Evolutionary conservation across 352 stramenopile species (phyloP).

Genomic region (Peronospora destructor): DNA sequence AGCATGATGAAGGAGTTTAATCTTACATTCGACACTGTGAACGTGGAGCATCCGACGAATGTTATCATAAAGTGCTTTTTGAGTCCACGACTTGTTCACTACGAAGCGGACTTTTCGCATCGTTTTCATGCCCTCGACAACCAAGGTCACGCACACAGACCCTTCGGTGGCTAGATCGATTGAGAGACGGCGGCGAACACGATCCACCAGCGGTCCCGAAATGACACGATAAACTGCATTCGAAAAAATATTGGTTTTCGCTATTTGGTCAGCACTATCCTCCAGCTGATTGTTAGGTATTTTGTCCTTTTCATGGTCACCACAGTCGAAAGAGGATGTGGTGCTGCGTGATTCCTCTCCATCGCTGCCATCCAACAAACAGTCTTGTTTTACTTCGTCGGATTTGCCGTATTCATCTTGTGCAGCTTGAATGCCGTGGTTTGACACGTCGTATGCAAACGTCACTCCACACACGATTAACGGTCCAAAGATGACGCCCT

Average conservation of each 20-base stretch:
- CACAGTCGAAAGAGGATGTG: slow-evolving; percentile 34
- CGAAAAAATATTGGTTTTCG: slow-evolving; percentile 70
- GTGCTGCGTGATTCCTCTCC: slow-evolving; percentile 43
- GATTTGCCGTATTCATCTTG: slow-evolving; percentile 52
- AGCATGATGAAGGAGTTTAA: neutral
- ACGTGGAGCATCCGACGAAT: slow-evolving; percentile 68
- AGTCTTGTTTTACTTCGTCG: slow-evolving; percentile 33
- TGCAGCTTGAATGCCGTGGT: slow-evolving; percentile 81
- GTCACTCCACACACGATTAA: slow-evolving; percentile 78
- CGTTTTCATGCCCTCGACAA: slow-evolving; percentile 58
- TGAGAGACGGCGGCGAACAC: slow-evolving; percentile 62
- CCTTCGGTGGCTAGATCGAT: slow-evolving; percentile 76
- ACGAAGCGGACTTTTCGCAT: slow-evolving; percentile 63
- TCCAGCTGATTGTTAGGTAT: slow-evolving; percentile 9
- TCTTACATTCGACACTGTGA: slow-evolving; percentile 51
- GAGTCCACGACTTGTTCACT: slow-evolving; percentile 60
- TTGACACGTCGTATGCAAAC: slow-evolving; percentile 82
- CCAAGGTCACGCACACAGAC: slow-evolving; percentile 59
- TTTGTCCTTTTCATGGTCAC: slow-evolving; percentile 24
- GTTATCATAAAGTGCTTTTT: slow-evolving; percentile 48
- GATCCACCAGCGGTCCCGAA: slow-evolving; percentile 66
- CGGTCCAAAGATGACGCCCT: slow-evolving; percentile 82
- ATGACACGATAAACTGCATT: slow-evolving; percentile 81
- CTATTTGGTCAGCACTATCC: slow-evolving; percentile 13
- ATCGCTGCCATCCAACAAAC: slow-evolving; percentile 38